Percentiles rank a stretch among this genome's conserved stretches.
phyloP scores from a whole-genome alignment of 2,329 filamentous ascomycete species.

The Nemania diffusa region DNA sequence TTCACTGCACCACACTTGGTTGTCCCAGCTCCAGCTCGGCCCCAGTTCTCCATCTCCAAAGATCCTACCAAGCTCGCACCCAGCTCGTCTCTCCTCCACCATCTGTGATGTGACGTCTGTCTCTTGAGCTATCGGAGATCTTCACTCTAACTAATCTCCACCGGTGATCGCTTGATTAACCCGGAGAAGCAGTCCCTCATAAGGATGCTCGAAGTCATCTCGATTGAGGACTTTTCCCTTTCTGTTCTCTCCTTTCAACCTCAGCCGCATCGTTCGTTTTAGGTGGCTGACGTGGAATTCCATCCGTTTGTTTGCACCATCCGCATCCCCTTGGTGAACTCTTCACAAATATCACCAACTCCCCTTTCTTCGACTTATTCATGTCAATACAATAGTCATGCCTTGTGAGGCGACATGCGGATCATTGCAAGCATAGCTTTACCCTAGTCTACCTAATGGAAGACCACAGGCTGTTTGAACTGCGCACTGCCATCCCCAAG shows the following conservation, averaged over 20 bases:
- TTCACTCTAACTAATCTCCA: constrained; percentile 31
- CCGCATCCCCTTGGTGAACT: not conserved
- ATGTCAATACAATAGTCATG: not conserved
- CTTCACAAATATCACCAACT: not conserved
- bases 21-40: not conserved
- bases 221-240: not conserved
- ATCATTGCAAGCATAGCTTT: constrained; percentile 7
- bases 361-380: not conserved
- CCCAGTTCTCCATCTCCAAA: not conserved
- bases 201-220: constrained; percentile 20
- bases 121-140: constrained; percentile 24
- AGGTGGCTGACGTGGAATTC: not conserved
- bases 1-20: not conserved
- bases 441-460: not conserved
- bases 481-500: constrained; percentile 4
- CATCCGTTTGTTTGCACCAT: constrained; percentile 12
- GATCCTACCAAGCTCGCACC: not conserved
- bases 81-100: constrained; percentile 30
- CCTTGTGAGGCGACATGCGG: not conserved
- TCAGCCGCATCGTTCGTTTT: not conserved
- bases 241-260: constrained; percentile 3
- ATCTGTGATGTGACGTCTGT: constrained; percentile 32
- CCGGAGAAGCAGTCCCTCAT: constrained; percentile 29
- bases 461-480: not conserved
- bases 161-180: constrained; percentile 31